Evolutionary conservation across 2,329 filamentous ascomycete genomes (phyloP).

Genomic region (Arthrobotrys pseudoclavata): DNA sequence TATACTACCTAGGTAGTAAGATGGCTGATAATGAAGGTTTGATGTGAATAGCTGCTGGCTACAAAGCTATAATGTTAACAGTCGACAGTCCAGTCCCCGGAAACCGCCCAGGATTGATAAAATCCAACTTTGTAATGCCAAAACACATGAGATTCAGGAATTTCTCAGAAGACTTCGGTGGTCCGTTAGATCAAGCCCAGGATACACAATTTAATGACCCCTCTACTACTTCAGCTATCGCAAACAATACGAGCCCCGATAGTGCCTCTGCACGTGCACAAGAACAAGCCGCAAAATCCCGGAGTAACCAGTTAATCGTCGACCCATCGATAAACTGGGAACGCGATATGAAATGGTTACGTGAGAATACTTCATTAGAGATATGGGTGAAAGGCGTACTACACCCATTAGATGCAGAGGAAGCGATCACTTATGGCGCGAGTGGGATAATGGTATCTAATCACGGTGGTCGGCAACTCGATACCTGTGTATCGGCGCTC

Average conservation of each 20-base stretch:
- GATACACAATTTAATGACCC: neutral
- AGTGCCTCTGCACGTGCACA: neutral
- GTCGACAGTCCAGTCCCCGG: constrained; percentile 72
- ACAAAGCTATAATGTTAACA: constrained; percentile 71
- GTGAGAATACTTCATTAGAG: constrained; percentile 69
- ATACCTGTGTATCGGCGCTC: constrained; percentile 71
- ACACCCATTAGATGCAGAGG: constrained; percentile 69
- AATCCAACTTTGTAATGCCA: constrained; percentile 70
- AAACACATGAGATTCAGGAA: constrained; percentile 68
- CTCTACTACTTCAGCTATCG: neutral
- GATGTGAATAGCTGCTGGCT: constrained; percentile 66
- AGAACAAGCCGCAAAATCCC: neutral
- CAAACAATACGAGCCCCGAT: neutral
- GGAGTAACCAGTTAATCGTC: constrained; percentile 57
- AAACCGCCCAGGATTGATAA: constrained; percentile 70
- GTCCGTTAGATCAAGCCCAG: constrained; percentile 35
- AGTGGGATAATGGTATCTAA: constrained; percentile 73
- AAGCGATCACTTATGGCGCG: constrained; percentile 68
- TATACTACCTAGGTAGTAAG: neutral
- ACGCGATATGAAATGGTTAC: constrained; percentile 69
- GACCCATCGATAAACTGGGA: constrained; percentile 70
- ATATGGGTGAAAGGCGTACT: constrained; percentile 70
- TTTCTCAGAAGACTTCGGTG: constrained; percentile 64
- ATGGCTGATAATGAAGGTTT: neutral
- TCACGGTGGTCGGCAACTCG: constrained; percentile 73